Evolutionary conservation across 1,284 basidiomycete genomes (phyloP), one percentile per base, ranked within the genome.

Genomic region (Sutorius eximius): DNA sequence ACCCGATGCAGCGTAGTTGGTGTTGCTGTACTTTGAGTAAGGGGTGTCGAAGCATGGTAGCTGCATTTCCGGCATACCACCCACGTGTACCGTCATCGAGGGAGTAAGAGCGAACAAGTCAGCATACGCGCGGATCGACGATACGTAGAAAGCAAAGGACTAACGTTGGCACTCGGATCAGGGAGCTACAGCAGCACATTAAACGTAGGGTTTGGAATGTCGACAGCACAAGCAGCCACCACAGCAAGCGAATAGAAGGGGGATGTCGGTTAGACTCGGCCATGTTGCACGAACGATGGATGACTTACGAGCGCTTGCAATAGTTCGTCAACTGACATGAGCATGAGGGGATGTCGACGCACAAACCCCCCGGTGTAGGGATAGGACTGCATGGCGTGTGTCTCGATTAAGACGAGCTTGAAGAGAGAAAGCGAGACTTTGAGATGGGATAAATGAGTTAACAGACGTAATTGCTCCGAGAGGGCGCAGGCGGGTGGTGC

Each of bases 1-100:
- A 12, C 51, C 58, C 1, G 61, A 61, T 13, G 49, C 63, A 9
- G 61, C 48, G 29, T 61, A 51, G 49, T 62, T 62, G 51, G 63
- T 66, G 22, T 51, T 52, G 47, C 43, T 41, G 41, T 65, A 63
- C 37, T 60, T 51, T 36, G 63, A 61, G 38, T 63, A 62, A 5
- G 43, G 53, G 16, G 61, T 62, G 13, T 65, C 51, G 20, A 62
- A 51, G 16, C 22, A 58, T 18, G 49, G 55, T 45, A 40, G 32
- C 49, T 50, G 24, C 18, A 2, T 45, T 18, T 22, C 7, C 11
- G 15, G 10, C 9, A n/a, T 41, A n/a, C 15, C 11, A 22, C 9
- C 33, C 33, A 27, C 5, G 44, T 12, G 3, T 32, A 7, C 12
- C 36, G 3, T 27, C 5, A 46, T 20, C 27, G 18, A 30, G 16